These are phyloP conservation scores for Rehmannia glutinosa DNA, from an alignment of 257 asterid genomes.

Conservation along the genomic window DNA sequence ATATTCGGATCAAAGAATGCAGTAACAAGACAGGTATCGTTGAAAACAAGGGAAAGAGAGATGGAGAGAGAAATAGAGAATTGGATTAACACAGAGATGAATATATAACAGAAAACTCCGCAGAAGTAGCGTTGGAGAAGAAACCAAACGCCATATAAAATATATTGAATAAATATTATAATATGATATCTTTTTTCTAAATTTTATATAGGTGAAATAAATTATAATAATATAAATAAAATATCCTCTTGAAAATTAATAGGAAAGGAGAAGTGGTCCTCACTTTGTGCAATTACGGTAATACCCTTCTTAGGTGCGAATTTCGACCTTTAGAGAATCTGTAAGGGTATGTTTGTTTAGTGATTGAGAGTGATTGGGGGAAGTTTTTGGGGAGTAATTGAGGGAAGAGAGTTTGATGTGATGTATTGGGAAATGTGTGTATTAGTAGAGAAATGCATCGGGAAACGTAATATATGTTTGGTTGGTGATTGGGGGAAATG, in stretches of 20 bases:
- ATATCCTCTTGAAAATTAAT: not conserved
- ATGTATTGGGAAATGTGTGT: too few relatives aligned
- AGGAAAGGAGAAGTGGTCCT: conserved; percentile 3
- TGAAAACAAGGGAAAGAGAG: conserved; percentile 39
- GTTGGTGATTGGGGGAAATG: too few relatives aligned
- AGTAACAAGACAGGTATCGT: conserved; percentile 34
- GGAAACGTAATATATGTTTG: too few relatives aligned
- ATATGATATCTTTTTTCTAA: too few relatives aligned
- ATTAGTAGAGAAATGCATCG: too few relatives aligned
- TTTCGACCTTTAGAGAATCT: not conserved
- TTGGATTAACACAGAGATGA: conserved; percentile 17
- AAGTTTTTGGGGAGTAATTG: too few relatives aligned
- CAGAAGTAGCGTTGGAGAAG: conserved; percentile 66
- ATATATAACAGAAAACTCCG: conserved; percentile 49
- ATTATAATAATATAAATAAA: not conserved
- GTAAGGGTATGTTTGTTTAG: not conserved
- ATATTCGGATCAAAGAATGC: conserved; percentile 39
- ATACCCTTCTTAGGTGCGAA: not conserved
- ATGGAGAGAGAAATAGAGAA: conserved; percentile 13
- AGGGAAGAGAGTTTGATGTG: too few relatives aligned
- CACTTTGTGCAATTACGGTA: not conserved
- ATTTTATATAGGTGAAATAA: not conserved
- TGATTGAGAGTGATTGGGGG: too few relatives aligned
- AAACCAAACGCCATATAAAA: conserved; percentile 39
- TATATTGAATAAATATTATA: conserved; percentile 8